Percentiles rank a stretch among this genome's conserved stretches.
Conservation (phyloP, 345 rosid species). For the Odontarrhena argentea region DNA sequence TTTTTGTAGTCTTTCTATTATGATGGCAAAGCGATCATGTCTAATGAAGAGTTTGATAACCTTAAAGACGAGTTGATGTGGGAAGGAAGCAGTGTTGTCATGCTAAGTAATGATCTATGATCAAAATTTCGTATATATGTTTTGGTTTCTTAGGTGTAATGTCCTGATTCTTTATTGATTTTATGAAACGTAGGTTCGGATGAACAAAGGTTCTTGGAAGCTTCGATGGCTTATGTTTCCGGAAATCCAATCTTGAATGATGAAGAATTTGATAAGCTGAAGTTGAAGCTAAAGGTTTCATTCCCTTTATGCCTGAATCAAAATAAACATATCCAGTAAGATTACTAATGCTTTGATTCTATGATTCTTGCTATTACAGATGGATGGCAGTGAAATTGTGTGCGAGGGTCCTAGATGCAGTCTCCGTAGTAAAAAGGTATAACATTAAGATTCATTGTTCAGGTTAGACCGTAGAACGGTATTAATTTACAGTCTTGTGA, state of each 20-base stretch:
- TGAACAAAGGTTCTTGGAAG: slow-evolving; percentile 94
- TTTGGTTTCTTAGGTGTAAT: not conserved
- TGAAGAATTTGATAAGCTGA: slow-evolving; percentile 71
- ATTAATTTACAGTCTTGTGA: not conserved
- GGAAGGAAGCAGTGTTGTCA: slow-evolving; percentile 99
- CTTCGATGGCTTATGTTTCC: slow-evolving; percentile 87
- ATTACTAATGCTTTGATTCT: not conserved
- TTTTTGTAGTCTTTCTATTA: slow-evolving; percentile 78
- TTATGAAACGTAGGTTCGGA: slow-evolving; percentile 57
- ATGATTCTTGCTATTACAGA: slow-evolving; percentile 40
- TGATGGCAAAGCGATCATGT: slow-evolving; percentile 93
- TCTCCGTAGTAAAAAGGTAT: slow-evolving; percentile 86
- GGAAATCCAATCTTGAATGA: slow-evolving; percentile 79
- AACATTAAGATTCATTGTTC: not conserved
- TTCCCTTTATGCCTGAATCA: slow-evolving; percentile 8
- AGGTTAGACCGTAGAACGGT: not conserved
- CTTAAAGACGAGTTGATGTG: slow-evolving; percentile 98
- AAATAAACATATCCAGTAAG: not conserved
- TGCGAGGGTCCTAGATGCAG: slow-evolving; percentile 95
- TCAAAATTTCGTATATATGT: not conserved
- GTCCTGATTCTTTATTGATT: slow-evolving; percentile 15
- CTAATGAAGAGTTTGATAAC: slow-evolving; percentile 95
- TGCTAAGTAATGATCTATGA: slow-evolving; percentile 66
- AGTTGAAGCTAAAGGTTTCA: slow-evolving; percentile 68
- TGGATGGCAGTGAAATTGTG: slow-evolving; percentile 87